Evolutionary conservation across 106 monocot species (phyloP).

Genomic region (Acorus calamus): DNA sequence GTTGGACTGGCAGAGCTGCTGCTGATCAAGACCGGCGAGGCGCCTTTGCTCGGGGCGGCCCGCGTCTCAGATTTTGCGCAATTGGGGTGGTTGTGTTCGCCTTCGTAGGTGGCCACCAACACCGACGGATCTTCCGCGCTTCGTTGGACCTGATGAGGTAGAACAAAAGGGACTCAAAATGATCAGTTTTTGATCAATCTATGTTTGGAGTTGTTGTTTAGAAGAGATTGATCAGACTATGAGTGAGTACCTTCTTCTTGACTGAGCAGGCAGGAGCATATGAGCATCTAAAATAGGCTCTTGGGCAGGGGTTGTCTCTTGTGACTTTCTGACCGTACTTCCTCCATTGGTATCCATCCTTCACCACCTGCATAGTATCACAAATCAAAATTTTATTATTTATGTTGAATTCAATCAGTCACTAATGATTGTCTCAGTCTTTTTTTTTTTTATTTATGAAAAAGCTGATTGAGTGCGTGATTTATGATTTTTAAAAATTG

Average conservation of each 20-base stretch:
- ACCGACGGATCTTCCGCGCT: slow-evolving; percentile 38
- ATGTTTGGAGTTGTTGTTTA: too few relatives aligned
- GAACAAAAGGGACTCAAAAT: background rate
- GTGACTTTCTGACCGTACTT: slow-evolving; percentile 80
- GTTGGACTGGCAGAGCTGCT: too few relatives aligned
- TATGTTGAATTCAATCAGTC: too few relatives aligned
- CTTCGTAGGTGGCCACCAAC: slow-evolving; percentile 64
- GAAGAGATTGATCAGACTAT: background rate
- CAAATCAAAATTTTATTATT: too few relatives aligned
- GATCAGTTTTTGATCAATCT: too few relatives aligned
- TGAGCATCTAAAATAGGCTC: slow-evolving; percentile 82
- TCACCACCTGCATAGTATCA: slow-evolving; percentile 29
- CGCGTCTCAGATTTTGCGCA: too few relatives aligned
- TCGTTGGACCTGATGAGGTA: slow-evolving; percentile 37
- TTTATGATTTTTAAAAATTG: too few relatives aligned
- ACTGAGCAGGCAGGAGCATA: slow-evolving; percentile 69
- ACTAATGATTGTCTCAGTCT: too few relatives aligned
- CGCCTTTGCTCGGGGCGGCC: background rate
- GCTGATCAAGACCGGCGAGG: too few relatives aligned
- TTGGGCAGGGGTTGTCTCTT: slow-evolving; percentile 66
- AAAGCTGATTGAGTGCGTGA: too few relatives aligned
- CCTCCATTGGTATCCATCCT: slow-evolving; percentile 69
- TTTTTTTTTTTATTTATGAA: too few relatives aligned
- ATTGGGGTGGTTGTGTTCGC: slow-evolving; percentile 11
- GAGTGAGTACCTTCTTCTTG: slow-evolving; percentile 62